Conservation (phyloP, 495 filamentous ascomycete species). For the Aspergillus nidulans region DNA sequence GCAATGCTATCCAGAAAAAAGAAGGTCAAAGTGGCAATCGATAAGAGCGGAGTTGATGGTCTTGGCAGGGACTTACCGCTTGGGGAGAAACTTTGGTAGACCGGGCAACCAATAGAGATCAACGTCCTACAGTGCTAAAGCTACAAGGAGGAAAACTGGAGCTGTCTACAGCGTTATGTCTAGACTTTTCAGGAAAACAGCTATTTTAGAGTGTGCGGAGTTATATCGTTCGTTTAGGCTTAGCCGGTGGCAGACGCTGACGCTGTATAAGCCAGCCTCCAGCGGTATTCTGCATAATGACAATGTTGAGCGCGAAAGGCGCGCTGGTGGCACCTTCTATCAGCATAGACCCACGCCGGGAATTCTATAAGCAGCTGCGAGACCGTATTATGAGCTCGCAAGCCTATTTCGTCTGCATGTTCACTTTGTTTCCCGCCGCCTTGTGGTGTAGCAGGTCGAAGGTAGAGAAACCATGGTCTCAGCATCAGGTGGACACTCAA, state of each 20-base stretch:
- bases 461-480: neutral
- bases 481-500: slow-evolving; percentile 7
- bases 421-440: neutral
- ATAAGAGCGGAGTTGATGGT: slow-evolving; percentile 2
- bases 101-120: slow-evolving; percentile 36
- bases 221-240: neutral
- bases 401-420: neutral
- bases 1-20: neutral
- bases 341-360: neutral
- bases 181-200: neutral
- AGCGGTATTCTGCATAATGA: neutral
- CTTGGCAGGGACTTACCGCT: slow-evolving; percentile 43
- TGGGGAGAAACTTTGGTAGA: slow-evolving; percentile 25
- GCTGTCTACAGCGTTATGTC: neutral
- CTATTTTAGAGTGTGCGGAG: neutral
- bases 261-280: neutral
- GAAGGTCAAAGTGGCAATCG: neutral
- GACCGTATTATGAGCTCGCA: neutral
- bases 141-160: neutral
- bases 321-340: neutral
- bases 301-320: neutral
- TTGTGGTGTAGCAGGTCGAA: neutral
- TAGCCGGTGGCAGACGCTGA: neutral
- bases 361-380: neutral
- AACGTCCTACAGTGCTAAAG: neutral